A percentile compares a stretch with the other conserved stretches of the same genome.
Conservation (phyloP, 2,329 filamentous ascomycete species). For the Nothopassalora personata region DNA sequence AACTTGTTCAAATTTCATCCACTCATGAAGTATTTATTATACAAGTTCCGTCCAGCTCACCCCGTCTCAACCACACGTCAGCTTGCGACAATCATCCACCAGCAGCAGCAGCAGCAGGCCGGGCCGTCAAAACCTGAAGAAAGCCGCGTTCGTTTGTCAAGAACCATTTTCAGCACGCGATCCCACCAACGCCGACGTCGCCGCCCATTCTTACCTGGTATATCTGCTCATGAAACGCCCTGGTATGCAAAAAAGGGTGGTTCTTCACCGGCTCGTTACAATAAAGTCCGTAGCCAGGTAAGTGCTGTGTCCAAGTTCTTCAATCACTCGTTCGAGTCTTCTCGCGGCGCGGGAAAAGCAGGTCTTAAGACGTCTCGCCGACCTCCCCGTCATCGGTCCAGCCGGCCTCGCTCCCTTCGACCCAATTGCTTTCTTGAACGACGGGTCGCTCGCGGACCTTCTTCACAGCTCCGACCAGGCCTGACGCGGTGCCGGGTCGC, state of each 20-base stretch:
- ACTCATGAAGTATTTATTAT: no score
- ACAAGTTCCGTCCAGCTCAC: no score
- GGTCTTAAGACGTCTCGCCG: constrained; percentile 29
- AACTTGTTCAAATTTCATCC: no score
- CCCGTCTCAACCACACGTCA: no score
- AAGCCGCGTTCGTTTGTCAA: not conserved
- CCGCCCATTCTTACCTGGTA: not conserved
- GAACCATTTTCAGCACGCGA: not conserved
- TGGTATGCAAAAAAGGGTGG: not conserved
- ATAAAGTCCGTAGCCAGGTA: not conserved
- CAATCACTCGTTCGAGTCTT: not conserved
- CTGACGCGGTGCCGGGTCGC: constrained; percentile 6
- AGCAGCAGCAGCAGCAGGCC: not conserved
- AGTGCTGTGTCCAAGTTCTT: not conserved
- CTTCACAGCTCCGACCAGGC: constrained; percentile 21
- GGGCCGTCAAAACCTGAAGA: not conserved
- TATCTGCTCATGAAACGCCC: not conserved
- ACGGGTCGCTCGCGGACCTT: constrained; percentile 24
- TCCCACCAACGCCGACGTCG: not conserved
- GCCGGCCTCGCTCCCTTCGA: constrained; percentile 31
- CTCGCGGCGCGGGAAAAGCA: not conserved
- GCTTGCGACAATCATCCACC: no score
- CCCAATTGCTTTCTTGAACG: constrained; percentile 21
- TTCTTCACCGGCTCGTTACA: not conserved
- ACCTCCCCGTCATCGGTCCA: constrained; percentile 35